A percentile compares a stretch with the other conserved stretches of the same genome.
Conservation (phyloP, 2,329 filamentous ascomycete species). For the Pyrenophora teres region DNA sequence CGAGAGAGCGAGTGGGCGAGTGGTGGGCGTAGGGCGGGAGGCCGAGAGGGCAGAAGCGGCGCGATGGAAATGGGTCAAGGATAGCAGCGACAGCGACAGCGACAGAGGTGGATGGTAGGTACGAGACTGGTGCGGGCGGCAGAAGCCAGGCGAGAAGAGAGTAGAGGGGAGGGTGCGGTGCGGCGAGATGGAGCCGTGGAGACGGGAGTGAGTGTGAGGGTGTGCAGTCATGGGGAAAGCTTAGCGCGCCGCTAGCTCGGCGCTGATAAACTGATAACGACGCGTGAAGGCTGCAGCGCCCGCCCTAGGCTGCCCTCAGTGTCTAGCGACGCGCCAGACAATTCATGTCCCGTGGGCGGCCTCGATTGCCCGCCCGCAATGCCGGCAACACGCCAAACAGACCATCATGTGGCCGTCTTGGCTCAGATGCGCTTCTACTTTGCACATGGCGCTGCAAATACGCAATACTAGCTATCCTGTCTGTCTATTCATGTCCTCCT, state of each 20-base stretch:
- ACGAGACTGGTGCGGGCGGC: too few species aligned
- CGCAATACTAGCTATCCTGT: neutral
- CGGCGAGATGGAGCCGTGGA: neutral
- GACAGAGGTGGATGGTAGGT: neutral
- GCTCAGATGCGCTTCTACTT: too few species aligned
- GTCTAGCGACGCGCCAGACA: neutral
- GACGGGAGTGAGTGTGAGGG: conserved; percentile 6
- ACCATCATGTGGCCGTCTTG: too few species aligned
- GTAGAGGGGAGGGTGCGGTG: neutral
- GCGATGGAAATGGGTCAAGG: neutral
- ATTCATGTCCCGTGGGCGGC: too few species aligned
- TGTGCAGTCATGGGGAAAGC: conserved; percentile 10
- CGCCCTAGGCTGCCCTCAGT: neutral
- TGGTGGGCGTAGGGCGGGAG: neutral
- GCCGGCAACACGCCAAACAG: too few species aligned
- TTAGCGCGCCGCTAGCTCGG: conserved; percentile 8
- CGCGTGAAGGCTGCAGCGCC: conserved; percentile 1
- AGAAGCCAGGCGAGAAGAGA: too few species aligned
- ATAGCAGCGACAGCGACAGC: conserved; percentile 1
- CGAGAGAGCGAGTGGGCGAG: neutral
- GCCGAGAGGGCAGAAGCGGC: neutral
- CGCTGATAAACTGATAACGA: conserved; percentile 8
- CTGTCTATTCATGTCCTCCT: neutral
- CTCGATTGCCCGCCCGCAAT: too few species aligned
- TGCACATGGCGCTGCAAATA: too few species aligned